Conservation (phyloP, 2,329 filamentous ascomycete genomes). For the Ophiostoma fasciatum region DNA sequence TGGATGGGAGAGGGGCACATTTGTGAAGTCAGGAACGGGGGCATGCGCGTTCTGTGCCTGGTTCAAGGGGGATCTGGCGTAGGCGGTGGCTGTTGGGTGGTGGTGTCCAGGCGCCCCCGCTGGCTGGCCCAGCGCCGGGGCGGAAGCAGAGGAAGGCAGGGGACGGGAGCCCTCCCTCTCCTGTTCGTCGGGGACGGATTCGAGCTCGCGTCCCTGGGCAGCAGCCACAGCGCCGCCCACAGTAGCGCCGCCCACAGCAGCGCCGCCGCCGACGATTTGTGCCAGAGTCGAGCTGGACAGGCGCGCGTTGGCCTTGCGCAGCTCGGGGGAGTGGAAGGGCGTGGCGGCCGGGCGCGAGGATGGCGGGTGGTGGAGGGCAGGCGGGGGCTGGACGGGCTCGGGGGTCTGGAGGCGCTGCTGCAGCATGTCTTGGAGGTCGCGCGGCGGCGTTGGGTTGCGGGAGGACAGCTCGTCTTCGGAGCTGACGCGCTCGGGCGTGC, state of each 20-base stretch:
- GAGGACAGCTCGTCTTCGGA: slow-evolving; percentile 38
- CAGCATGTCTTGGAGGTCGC: slow-evolving; percentile 38
- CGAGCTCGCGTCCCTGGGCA: background rate
- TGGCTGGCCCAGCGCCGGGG: no score
- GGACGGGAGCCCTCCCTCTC: no score
- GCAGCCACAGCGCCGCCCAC: no score
- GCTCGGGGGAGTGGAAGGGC: slow-evolving; percentile 60
- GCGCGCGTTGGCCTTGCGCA: slow-evolving; percentile 67
- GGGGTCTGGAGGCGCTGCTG: slow-evolving; percentile 45
- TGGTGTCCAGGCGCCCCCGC: no score
- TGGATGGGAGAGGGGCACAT: slow-evolving; percentile 1
- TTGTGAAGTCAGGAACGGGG: slow-evolving; percentile 5
- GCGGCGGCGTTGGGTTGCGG: slow-evolving; percentile 21
- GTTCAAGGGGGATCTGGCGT: slow-evolving; percentile 30
- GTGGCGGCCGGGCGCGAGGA: slow-evolving; percentile 53
- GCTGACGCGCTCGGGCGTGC: slow-evolving; percentile 37
- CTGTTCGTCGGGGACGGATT: slow-evolving; percentile 1
- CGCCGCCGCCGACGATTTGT: slow-evolving; percentile 60
- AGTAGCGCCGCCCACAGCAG: no score
- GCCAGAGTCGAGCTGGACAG: slow-evolving; percentile 70
- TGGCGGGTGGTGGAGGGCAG: slow-evolving; percentile 63
- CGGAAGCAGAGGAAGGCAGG: no score
- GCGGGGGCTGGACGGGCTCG: slow-evolving; percentile 63
- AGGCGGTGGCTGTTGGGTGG: no score
- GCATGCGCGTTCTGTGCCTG: slow-evolving; percentile 16